These are phyloP conservation scores for Pichia nanzhaoensis DNA, from an alignment of 805 yeast species.

Conservation along the genomic window DNA sequence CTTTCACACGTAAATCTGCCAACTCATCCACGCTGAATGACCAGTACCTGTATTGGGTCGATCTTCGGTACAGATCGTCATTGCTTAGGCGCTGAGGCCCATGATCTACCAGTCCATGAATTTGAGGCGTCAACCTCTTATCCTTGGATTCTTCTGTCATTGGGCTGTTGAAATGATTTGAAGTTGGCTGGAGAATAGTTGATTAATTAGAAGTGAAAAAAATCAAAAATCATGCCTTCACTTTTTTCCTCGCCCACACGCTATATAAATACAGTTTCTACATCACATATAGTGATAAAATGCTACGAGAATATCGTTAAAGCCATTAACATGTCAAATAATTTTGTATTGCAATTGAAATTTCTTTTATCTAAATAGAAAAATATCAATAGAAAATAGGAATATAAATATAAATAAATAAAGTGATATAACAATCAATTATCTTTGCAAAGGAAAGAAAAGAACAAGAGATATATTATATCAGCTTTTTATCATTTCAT, in stretches of 20 bases:
- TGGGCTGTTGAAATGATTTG: no score
- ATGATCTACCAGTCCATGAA: slow-evolving; percentile 10
- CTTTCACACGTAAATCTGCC: slow-evolving; percentile 37
- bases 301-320: no score
- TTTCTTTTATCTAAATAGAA: slow-evolving; percentile 4
- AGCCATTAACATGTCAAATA: no score
- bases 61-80: slow-evolving; percentile 83
- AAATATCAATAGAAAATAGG: slow-evolving; percentile 2
- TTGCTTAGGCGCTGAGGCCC: slow-evolving; percentile 41
- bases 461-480: slow-evolving; percentile 1
- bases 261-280: no score
- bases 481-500: slow-evolving; percentile 16
- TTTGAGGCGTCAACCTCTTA: slow-evolving; percentile 5
- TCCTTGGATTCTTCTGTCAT: no score
- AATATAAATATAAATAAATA: slow-evolving; percentile 4
- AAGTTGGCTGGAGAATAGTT: no score
- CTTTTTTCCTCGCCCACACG: no score
- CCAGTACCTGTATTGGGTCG: slow-evolving; percentile 83
- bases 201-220: no score
- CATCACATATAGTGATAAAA: no score
- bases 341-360: slow-evolving; percentile 1
- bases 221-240: no score
- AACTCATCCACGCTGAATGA: slow-evolving; percentile 63
- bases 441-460: background rate
- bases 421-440: background rate